Conservation (phyloP, 2,329 filamentous ascomycete genomes). For the Thermothelomyces thermophilus region DNA sequence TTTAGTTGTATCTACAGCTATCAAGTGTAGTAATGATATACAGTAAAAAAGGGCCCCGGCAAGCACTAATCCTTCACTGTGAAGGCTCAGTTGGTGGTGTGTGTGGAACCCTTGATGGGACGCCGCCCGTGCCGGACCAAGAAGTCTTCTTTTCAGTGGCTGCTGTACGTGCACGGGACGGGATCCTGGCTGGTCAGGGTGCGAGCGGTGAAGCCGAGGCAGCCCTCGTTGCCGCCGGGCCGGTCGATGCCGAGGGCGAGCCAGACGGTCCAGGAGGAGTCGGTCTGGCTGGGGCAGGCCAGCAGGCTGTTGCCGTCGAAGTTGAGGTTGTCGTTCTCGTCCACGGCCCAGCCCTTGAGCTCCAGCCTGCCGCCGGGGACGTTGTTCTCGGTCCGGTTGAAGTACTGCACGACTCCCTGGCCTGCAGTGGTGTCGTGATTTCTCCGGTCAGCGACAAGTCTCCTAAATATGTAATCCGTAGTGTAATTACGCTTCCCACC, state of each 20-base stretch:
- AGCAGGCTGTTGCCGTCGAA: conserved; percentile 41
- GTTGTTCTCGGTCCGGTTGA: conserved; percentile 37
- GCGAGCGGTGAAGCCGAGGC: conserved; percentile 32
- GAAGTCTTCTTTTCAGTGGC: not conserved
- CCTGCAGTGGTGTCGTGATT: conserved; percentile 20
- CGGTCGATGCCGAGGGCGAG: conserved; percentile 27
- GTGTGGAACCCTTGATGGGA: too few species aligned
- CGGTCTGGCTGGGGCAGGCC: conserved; percentile 43
- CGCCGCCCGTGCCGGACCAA: not conserved
- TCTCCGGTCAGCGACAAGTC: not conserved
- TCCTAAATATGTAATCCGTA: too few species aligned
- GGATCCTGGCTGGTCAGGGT: conserved; percentile 28
- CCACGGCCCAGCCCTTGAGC: conserved; percentile 41
- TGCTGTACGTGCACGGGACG: conserved; percentile 24
- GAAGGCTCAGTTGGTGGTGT: too few species aligned
- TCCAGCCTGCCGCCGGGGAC: conserved; percentile 36
- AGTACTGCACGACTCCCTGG: conserved; percentile 48
- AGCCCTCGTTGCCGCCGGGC: conserved; percentile 34
- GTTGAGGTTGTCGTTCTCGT: conserved; percentile 37
- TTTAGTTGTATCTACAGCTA: too few species aligned
- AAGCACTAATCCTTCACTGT: too few species aligned
- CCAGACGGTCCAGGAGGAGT: conserved; percentile 38
- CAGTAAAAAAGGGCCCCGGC: too few species aligned
- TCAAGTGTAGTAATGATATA: too few species aligned
- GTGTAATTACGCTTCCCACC: too few species aligned